Conservation (phyloP, 2,329 filamentous ascomycete genomes). For the Cyanodermella asteris region DNA sequence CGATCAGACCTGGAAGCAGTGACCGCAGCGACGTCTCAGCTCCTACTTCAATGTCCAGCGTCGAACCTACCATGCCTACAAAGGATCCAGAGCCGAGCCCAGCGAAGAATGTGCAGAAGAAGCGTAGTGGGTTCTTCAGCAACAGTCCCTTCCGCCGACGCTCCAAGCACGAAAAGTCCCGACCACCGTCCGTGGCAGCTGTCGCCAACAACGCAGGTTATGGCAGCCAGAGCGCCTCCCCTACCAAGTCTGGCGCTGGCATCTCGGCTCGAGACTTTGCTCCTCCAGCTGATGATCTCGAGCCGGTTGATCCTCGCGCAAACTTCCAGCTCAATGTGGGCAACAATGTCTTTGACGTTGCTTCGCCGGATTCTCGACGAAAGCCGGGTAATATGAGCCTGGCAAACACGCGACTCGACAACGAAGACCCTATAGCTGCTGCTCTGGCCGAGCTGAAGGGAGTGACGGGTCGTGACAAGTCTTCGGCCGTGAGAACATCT, state of each 20-base stretch:
- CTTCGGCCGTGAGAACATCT: slow-evolving; percentile 64
- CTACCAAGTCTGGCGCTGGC: slow-evolving; percentile 16
- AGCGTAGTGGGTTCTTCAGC: slow-evolving; percentile 74
- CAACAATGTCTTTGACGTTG: slow-evolving; percentile 88
- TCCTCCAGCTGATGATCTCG: slow-evolving; percentile 21
- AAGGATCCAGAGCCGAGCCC: slow-evolving; percentile 36
- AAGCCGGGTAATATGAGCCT: slow-evolving; percentile 18
- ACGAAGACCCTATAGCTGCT: slow-evolving; percentile 70
- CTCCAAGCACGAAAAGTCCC: slow-evolving; percentile 59
- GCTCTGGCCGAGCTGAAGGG: slow-evolving; percentile 85
- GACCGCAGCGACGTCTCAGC: slow-evolving; percentile 84
- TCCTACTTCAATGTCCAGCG: slow-evolving; percentile 69
- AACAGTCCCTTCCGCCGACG: slow-evolving; percentile 83
- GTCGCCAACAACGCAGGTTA: slow-evolving; percentile 13
- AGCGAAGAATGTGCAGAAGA: slow-evolving; percentile 46
- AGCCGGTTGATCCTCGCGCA: slow-evolving; percentile 75
- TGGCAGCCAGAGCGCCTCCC: slow-evolving; percentile 21
- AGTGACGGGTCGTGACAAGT: slow-evolving; percentile 58
- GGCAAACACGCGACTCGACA: slow-evolving; percentile 29
- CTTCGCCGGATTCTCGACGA: slow-evolving; percentile 40
- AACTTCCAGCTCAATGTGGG: slow-evolving; percentile 87
- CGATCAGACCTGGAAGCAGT: slow-evolving; percentile 56
- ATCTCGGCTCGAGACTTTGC: slow-evolving; percentile 9
- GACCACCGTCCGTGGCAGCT: slow-evolving; percentile 15
- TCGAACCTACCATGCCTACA: slow-evolving; percentile 54